phyloP scores from a whole-genome alignment of 108 stramenopile genomes.

The Cylindrotheca closterium region DNA sequence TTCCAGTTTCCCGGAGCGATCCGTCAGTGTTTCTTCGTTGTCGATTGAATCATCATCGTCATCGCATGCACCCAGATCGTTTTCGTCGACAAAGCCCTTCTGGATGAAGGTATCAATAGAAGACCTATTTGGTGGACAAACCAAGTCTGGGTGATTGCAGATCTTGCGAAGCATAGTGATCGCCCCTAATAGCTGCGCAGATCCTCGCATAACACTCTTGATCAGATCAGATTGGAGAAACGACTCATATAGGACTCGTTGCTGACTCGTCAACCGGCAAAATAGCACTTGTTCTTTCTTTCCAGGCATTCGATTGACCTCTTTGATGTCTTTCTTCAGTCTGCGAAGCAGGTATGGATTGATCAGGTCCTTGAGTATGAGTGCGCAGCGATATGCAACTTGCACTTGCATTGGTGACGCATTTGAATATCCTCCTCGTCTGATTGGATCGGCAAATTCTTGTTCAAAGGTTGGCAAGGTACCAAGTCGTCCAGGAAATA shows the following conservation, averaged over 20 bases:
- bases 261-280: conserved; percentile 81
- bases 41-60: conserved; percentile 50
- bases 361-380: conserved; percentile 89
- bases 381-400: conserved; percentile 89
- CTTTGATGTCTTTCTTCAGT: conserved; percentile 76
- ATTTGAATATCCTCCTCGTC: conserved; percentile 90
- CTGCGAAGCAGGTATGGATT: conserved; percentile 93
- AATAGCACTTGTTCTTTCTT: conserved; percentile 97
- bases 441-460: conserved; percentile 93
- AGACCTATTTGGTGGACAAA: conserved; percentile 46
- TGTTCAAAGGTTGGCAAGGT: conserved; percentile 93
- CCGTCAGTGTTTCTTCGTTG: conserved; percentile 44
- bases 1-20: conserved; percentile 92
- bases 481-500: conserved; percentile 95
- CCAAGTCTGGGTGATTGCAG: conserved; percentile 96
- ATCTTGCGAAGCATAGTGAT: conserved; percentile 92
- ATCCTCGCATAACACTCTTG: conserved; percentile 55
- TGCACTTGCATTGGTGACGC: conserved; percentile 87
- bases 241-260: conserved; percentile 68
- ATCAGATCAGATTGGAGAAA: conserved; percentile 72
- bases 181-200: conserved; percentile 71
- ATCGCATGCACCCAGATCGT: conserved; percentile 24
- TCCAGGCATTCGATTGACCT: conserved; percentile 82
- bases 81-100: conserved; percentile 34
- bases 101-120: conserved; percentile 35